Evolutionary conservation across 306 rosid genomes (phyloP), one percentile per base, ranked within the genome.

Genomic region (Quercus parvula): DNA sequence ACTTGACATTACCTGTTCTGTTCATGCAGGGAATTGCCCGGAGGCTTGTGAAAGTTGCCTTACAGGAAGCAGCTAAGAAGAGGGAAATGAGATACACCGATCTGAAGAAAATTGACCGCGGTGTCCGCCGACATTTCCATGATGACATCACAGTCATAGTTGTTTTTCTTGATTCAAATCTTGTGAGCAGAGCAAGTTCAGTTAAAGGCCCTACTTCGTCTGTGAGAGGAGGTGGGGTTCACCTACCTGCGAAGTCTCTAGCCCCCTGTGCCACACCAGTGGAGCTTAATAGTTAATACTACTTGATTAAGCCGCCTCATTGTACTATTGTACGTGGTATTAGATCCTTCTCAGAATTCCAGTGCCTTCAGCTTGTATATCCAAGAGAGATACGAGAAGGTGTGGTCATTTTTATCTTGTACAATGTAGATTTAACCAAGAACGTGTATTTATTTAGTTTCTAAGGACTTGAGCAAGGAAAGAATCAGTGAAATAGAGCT

Each of bases 71-170:
- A n/a, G 98, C 98, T 7, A 93, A 91, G 80, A 91, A 93, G 77
- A 83, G 98, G 81, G 98, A 93, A 88, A 93, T 93, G 98, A 90
- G 98, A 74, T 93, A 93, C 85, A 90, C 98, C 2, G 98, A 93
- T 78, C 79, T 93, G 88, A 93, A 85, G 89, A 90, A 93, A 76
- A 93, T 93, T 30, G 97, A 93, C 30, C 91, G 98, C 0, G 98
- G 98, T 30, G 92, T 93, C 22, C 98, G 98, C 69, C 91, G 98
- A 59, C 97, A 91, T 85, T 93, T 93, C 89, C 98, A 93, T 30
- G 98, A 93, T 12, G 98, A 93, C 81, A 91, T 91, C 81, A 91
- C 98, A 0, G 98, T 93, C 28, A 72, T 93, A 76, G 92, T 93
- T 55, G 73, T 93, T 55, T 93, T 84, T 85, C 93, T 93, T 1